These are phyloP conservation scores for Calonectria montana DNA, from an alignment of 2,329 filamentous ascomycete species.

Conservation along the genomic window DNA sequence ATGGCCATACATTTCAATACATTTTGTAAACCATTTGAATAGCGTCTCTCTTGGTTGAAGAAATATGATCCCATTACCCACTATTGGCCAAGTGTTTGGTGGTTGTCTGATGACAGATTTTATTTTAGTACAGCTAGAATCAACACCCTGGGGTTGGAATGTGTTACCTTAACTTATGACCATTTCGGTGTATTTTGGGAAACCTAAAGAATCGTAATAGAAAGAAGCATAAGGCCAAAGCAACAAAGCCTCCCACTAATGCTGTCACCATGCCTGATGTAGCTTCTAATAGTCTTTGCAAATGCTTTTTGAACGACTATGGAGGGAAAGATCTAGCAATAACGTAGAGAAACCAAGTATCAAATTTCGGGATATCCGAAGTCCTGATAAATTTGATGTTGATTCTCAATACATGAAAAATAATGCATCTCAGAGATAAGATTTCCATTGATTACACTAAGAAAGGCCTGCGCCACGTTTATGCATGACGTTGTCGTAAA, in stretches of 20 bases:
- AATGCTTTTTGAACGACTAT: not conserved
- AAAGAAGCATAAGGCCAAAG: not conserved
- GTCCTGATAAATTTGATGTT: not conserved
- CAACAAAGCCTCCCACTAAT: not conserved
- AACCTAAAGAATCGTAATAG: too few relatives aligned
- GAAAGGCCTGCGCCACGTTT: not conserved
- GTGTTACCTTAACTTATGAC: not conserved
- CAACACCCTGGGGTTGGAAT: too few relatives aligned
- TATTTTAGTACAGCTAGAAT: not conserved
- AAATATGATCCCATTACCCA: conserved; percentile 72
- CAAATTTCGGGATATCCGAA: too few relatives aligned
- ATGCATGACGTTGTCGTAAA: not conserved
- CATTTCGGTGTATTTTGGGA: not conserved
- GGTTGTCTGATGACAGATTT: conserved; percentile 51
- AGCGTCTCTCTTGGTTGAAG: conserved; percentile 69
- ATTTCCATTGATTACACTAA: not conserved
- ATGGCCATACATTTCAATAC: conserved; percentile 65
- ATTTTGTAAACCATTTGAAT: conserved; percentile 71
- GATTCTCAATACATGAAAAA: not conserved
- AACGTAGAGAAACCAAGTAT: too few relatives aligned
- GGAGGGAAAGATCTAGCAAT: not conserved
- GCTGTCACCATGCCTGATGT: not conserved
- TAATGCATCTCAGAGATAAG: rapidly evolving
- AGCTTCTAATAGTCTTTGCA: too few relatives aligned
- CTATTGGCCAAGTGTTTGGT: conserved; percentile 63